These are phyloP conservation scores for Fraxinus greggii DNA, from an alignment of 305 asterid species.

Conservation along the genomic window DNA sequence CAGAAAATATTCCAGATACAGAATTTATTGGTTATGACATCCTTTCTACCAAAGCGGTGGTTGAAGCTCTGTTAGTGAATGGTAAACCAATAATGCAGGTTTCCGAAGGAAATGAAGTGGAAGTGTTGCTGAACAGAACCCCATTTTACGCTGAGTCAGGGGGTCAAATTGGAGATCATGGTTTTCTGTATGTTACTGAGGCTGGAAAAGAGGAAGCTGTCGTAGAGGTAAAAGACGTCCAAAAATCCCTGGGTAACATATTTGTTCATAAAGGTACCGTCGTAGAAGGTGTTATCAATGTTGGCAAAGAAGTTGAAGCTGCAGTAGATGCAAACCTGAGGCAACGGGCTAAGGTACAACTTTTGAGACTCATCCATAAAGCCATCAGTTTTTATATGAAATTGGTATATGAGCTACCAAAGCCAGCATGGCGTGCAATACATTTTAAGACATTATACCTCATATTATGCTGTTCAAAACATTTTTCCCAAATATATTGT, in stretches of 20 bases:
- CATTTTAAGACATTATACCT: background rate
- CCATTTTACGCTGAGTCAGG: constrained; percentile 98
- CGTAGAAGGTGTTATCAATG: constrained; percentile 60
- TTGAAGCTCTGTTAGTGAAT: constrained; percentile 71
- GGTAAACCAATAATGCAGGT: constrained; percentile 69
- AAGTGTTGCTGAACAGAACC: constrained; percentile 76
- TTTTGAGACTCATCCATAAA: constrained; percentile 4
- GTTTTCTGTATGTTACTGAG: constrained; percentile 47
- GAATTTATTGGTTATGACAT: constrained; percentile 78
- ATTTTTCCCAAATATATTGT: background rate
- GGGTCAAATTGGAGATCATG: constrained; percentile 92
- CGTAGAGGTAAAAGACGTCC: constrained; percentile 73
- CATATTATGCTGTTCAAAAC: background rate
- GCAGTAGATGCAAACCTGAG: constrained; percentile 76
- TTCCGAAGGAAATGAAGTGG: constrained; percentile 84
- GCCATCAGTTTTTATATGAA: constrained; percentile 6
- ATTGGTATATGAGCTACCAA: constrained; percentile 5
- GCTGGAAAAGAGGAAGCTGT: constrained; percentile 54
- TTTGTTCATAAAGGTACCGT: constrained; percentile 85
- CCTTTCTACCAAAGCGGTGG: constrained; percentile 65
- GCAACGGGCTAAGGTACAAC: constrained; percentile 80
- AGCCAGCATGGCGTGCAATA: background rate
- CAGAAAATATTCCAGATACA: constrained; percentile 66
- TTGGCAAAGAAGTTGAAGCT: constrained; percentile 84
- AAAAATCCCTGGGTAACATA: constrained; percentile 69